These are phyloP conservation scores for Paramyrothecium roridum DNA, from an alignment of 2,329 filamentous ascomycete genomes.

Conservation along the genomic window DNA sequence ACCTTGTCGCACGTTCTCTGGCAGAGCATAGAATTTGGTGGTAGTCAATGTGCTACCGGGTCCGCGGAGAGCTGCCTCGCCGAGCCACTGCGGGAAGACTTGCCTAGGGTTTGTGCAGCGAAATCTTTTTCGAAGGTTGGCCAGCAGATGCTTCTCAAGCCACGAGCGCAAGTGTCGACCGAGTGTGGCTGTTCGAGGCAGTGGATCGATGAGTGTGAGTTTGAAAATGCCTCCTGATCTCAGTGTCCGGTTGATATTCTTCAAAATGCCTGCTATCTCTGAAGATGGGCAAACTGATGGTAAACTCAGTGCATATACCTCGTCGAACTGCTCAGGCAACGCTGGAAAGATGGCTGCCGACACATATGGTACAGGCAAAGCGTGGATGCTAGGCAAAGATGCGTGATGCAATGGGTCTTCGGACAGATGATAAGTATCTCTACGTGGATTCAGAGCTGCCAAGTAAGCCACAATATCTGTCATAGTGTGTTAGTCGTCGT, in stretches of 20 bases:
- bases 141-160: constrained; percentile 58
- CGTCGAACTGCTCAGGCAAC: constrained; percentile 40
- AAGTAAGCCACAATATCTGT: constrained; percentile 48
- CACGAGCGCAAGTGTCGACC: constrained; percentile 57
- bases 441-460: constrained; percentile 36
- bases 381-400: constrained; percentile 32
- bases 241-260: constrained; percentile 54
- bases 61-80: constrained; percentile 48
- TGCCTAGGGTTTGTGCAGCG: constrained; percentile 58
- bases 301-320: constrained; percentile 51
- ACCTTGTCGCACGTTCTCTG: constrained; percentile 19
- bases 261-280: constrained; percentile 54
- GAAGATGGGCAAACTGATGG: constrained; percentile 54
- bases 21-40: constrained; percentile 46
- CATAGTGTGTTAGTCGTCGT: not conserved
- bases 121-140: constrained; percentile 56
- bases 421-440: constrained; percentile 45
- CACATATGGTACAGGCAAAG: not conserved
- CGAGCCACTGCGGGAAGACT: constrained; percentile 57
- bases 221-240: constrained; percentile 53
- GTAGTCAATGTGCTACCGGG: constrained; percentile 44
- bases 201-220: constrained; percentile 60
- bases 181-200: constrained; percentile 51
- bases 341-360: constrained; percentile 25
- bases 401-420: constrained; percentile 32